These are phyloP conservation scores for Taxillus chinensis DNA, from an alignment of 164 flowering plant species.

Conservation along the genomic window DNA sequence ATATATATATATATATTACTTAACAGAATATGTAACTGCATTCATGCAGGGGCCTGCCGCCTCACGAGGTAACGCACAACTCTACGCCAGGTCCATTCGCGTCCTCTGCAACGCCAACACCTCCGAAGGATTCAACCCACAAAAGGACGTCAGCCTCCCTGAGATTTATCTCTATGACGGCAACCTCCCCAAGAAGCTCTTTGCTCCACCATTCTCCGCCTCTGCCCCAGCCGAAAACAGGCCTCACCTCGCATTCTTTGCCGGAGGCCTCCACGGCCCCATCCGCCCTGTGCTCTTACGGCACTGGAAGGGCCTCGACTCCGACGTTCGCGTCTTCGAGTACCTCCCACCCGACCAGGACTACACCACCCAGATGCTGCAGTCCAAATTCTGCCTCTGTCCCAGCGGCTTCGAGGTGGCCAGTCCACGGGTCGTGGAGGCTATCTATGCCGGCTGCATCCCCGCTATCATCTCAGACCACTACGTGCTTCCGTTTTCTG, in stretches of 20 bases:
- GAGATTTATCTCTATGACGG: slow-evolving; percentile 47
- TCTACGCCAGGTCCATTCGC: slow-evolving; percentile 57
- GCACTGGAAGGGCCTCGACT: slow-evolving; percentile 52
- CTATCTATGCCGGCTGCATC: slow-evolving; percentile 33
- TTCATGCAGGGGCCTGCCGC: slow-evolving; percentile 60
- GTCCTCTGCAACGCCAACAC: slow-evolving; percentile 79
- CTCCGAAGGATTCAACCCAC: slow-evolving; percentile 69
- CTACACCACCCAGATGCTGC: slow-evolving; percentile 44
- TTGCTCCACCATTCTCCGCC: slow-evolving; percentile 20
- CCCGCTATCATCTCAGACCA: slow-evolving; percentile 34
- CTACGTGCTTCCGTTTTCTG: slow-evolving; percentile 30
- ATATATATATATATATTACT: background rate
- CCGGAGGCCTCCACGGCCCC: slow-evolving; percentile 75
- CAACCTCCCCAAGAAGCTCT: slow-evolving; percentile 24
- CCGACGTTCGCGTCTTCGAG: slow-evolving; percentile 41
- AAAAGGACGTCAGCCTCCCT: slow-evolving; percentile 56
- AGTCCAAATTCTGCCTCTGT: slow-evolving; percentile 62
- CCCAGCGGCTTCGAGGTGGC: slow-evolving; percentile 55
- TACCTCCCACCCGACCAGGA: slow-evolving; percentile 43
- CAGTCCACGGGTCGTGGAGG: slow-evolving; percentile 38
- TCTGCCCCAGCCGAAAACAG: slow-evolving; percentile 17
- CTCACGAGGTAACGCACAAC: slow-evolving; percentile 31
- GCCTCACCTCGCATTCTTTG: slow-evolving; percentile 59
- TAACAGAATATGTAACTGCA: background rate
- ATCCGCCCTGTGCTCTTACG: slow-evolving; percentile 43